A percentile compares a stretch with the other conserved stretches of the same genome.
Conservation (phyloP, 371 early-diverging fungal species). For the Apophysomyces ossiformis region DNA sequence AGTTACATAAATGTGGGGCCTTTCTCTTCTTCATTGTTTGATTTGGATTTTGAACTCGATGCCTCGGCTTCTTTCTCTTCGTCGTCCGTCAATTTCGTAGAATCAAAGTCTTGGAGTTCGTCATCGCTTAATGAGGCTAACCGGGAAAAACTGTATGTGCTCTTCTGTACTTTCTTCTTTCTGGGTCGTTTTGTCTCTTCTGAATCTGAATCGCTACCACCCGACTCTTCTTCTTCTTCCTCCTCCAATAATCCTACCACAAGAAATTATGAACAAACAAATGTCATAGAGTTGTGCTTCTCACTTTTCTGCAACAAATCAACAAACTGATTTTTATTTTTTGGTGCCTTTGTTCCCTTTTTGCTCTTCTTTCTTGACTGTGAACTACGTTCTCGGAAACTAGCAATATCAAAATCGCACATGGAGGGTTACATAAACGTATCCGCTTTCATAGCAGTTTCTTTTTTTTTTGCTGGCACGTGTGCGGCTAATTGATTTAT, state of each 20-base stretch:
- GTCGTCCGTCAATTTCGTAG: not conserved
- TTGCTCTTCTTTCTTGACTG: constrained; percentile 5
- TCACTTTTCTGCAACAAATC: constrained; percentile 32
- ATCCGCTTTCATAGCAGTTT: not conserved
- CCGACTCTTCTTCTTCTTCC: constrained; percentile 2
- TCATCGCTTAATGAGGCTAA: not conserved
- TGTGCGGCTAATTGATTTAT: not conserved
- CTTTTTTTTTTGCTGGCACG: too few species aligned
- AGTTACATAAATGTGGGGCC: constrained; percentile 1
- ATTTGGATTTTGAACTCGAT: not conserved
- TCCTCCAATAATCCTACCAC: constrained; percentile 6
- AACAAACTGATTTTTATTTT: constrained; percentile 19
- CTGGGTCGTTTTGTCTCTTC: constrained; percentile 1
- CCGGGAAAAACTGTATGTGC: not conserved
- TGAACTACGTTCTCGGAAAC: constrained; percentile 16
- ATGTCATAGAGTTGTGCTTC: not conserved
- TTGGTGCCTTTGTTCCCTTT: not conserved
- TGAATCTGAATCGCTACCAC: constrained; percentile 10
- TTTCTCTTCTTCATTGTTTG: not conserved
- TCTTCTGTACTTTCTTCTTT: constrained; percentile 16
- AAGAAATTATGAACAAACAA: not conserved
- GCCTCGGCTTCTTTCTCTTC: too few species aligned
- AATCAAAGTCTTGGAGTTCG: not conserved
- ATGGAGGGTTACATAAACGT: constrained; percentile 13
- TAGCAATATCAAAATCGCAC: constrained; percentile 42